A percentile compares a stretch with the other conserved stretches of the same genome.
Conservation (phyloP, 2,329 filamentous ascomycete genomes). For the Leptographium procerum region DNA sequence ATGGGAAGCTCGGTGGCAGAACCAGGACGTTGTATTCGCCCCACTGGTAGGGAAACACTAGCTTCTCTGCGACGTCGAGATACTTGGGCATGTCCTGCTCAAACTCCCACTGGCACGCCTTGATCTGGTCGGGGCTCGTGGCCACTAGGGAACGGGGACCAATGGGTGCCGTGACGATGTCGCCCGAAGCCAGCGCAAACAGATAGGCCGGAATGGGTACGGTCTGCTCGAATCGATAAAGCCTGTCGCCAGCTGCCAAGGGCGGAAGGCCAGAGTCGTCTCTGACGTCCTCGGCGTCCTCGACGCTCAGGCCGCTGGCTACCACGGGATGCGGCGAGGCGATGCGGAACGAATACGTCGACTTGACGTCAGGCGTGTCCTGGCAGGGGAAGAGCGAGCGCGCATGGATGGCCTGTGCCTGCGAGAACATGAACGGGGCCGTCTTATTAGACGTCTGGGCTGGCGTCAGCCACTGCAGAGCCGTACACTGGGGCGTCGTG, state of each 20-base stretch:
- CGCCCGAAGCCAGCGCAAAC: constrained; percentile 81
- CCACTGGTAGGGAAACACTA: constrained; percentile 84
- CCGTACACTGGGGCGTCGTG: constrained; percentile 82
- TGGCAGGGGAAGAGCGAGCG: constrained; percentile 93
- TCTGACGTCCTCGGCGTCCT: constrained; percentile 15
- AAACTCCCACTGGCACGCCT: constrained; percentile 80
- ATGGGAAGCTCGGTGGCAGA: constrained; percentile 80
- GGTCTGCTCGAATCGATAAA: constrained; percentile 80
- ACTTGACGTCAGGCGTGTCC: constrained; percentile 95
- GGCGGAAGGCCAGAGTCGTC: constrained; percentile 23
- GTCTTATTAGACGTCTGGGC: constrained; percentile 92
- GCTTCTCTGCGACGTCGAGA: constrained; percentile 70
- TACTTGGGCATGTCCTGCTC: constrained; percentile 85
- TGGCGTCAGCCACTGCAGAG: constrained; percentile 88
- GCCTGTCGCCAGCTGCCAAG: constrained; percentile 41
- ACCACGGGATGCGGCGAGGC: constrained; percentile 81
- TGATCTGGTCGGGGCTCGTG: constrained; percentile 77
- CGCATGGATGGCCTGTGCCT: constrained; percentile 93
- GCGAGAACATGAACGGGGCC: constrained; percentile 95
- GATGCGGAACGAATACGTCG: constrained; percentile 84
- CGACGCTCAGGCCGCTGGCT: constrained; percentile 63
- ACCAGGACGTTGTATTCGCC: constrained; percentile 91
- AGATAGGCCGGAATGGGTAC: constrained; percentile 92
- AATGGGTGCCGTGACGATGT: constrained; percentile 75
- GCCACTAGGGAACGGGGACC: constrained; percentile 77